Evolutionary conservation across 331 rosid genomes (phyloP).

Genomic region (Malus hybrid): DNA sequence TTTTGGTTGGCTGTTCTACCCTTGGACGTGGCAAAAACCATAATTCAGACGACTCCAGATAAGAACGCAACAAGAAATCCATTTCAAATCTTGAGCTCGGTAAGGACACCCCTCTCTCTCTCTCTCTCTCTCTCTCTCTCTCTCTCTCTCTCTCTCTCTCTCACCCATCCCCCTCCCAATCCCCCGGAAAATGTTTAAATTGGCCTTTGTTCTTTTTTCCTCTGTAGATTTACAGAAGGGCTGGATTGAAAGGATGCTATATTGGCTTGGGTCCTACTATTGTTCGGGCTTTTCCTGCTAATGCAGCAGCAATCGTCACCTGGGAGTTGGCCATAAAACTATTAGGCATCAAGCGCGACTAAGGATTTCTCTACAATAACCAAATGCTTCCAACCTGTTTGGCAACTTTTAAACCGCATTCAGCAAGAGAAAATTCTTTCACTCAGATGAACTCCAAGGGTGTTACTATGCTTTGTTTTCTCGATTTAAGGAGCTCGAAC

Average conservation of each 20-base stretch:
- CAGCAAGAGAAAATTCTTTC: background rate
- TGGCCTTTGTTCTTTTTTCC: background rate
- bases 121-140: background rate
- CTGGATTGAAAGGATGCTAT: constrained; percentile 84
- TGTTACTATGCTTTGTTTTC: background rate
- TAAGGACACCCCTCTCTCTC: constrained; percentile 21
- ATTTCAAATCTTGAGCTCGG: constrained; percentile 53
- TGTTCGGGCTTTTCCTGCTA: constrained; percentile 87
- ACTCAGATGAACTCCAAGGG: background rate
- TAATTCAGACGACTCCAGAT: constrained; percentile 72
- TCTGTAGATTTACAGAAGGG: constrained; percentile 52
- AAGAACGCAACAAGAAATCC: constrained; percentile 59
- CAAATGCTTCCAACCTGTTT: background rate
- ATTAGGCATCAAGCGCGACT: constrained; percentile 51
- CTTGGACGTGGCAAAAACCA: constrained; percentile 87
- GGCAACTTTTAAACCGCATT: background rate
- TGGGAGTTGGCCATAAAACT: constrained; percentile 90
- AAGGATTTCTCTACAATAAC: constrained; percentile 17
- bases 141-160: background rate
- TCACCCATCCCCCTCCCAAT: background rate
- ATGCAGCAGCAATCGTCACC: constrained; percentile 81
- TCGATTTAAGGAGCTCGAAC: background rate
- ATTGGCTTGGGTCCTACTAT: constrained; percentile 85
- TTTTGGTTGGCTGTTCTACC: constrained; percentile 91
- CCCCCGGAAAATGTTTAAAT: too few relatives aligned